A percentile compares a stretch with the other conserved stretches of the same genome.
phyloP scores from a whole-genome alignment of 306 rosid species.

The Begonia loranthoides region DNA sequence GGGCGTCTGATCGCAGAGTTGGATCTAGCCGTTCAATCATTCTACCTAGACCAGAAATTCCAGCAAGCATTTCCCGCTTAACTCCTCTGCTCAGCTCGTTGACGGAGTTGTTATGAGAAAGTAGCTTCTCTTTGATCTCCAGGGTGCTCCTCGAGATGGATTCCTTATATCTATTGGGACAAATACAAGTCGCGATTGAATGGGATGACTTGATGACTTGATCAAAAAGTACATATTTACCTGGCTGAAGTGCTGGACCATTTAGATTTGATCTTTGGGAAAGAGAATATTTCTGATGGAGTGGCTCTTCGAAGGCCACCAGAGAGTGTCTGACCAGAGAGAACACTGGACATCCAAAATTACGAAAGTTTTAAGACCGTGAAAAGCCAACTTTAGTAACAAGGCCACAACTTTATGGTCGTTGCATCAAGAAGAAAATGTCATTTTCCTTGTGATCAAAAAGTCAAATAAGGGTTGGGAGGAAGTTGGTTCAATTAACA shows the following conservation, averaged over 20 bases:
- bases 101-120: conserved; percentile 71
- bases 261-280: conserved; percentile 64
- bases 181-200: too few relatives aligned
- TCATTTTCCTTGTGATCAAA: too few relatives aligned
- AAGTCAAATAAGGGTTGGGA: neutral
- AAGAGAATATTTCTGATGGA: conserved; percentile 38
- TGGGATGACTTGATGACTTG: neutral
- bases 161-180: conserved; percentile 55
- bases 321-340: conserved; percentile 29
- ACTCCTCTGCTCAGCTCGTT: conserved; percentile 90
- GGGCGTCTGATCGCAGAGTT: conserved; percentile 27
- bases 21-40: conserved; percentile 89
- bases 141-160: conserved; percentile 66
- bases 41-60: conserved; percentile 68
- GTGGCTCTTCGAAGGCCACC: conserved; percentile 32
- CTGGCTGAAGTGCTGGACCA: conserved; percentile 84
- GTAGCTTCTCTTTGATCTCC: conserved; percentile 78
- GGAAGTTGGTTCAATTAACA: neutral
- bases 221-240: conserved; percentile 24
- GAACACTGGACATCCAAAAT: conserved; percentile 24
- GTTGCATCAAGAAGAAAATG: too few relatives aligned
- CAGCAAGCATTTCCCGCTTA: conserved; percentile 88
- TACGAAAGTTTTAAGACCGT: neutral
- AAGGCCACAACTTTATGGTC: too few relatives aligned
- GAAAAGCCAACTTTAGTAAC: too few relatives aligned